Base-by-base conservation (phyloP, 179 eudicot species). In the Silene noctiflora region DNA sequence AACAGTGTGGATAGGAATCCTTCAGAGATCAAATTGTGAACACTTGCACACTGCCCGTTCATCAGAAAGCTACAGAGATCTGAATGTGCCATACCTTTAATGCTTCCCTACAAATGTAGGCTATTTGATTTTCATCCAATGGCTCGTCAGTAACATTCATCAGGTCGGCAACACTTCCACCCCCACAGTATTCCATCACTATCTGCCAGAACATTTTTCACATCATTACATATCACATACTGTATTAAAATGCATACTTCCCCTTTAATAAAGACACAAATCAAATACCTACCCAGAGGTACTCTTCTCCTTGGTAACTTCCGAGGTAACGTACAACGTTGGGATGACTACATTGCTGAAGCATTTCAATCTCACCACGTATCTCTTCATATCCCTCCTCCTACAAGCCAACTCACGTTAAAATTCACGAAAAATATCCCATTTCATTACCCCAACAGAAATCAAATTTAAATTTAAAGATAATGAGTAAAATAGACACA, bases 121-220 rank as follows among this genome's bases (percentile, higher is more conserved):
- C 98, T 84, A 94, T 92, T 82, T 94, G 98, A 78, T 55, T 77
- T 84, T 94, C 98, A 66, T 92, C 96, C 77, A 94, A 83, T 79
- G 98, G 77, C 77, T 89, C 98, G 53, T 92, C 98, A 0, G 97
- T 94, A 66, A 86, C 90, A 75, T 89, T 92, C 98, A 94, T 94
- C 86, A 94, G 83, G 79, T 92, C 98, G 75, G 98, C 97, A 83
- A 94, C 93, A 81, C 98, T 94, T 81, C 98, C 98, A 78, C 98
- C 98, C 75, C 98, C 98, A 85, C 98, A 94, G 73, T 94, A 94
- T 88, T 94, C 98, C 98, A 94, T 94, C 60, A 94, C 97, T 84
- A 94, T 94, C 98, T 94, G 97, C 81, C 84, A 86, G 65, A 72
- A 76, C 27, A 65, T 24, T 25, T 64, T 69, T 27, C 16, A 11